Evolutionary conservation across 2,329 filamentous ascomycete species (phyloP), one percentile per base, ranked within the genome.

Genomic region (Botrytis cinerea): DNA sequence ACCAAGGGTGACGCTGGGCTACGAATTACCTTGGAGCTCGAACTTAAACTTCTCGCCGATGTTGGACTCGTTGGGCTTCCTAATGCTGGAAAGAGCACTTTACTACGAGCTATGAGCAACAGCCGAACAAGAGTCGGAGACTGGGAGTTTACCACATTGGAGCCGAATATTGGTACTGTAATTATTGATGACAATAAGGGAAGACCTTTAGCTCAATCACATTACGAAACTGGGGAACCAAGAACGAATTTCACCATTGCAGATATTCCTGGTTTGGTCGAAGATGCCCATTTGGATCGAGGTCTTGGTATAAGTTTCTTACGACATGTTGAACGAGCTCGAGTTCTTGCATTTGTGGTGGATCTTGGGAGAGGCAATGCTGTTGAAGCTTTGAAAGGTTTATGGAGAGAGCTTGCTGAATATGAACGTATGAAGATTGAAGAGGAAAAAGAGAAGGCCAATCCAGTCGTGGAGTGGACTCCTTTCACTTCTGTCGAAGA

Each of bases 101-200:
- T 99, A 1, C 87, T 98, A 25, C 91, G 96, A 28, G 91, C 95
- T 4, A 85, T 99, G 78, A 97, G 91, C 78, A 95, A 95, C 81
- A 97, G 93, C 81, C 91, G 94, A 74, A 93, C 96, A 2, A 89
- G 96, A 57, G 90, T 99, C 7, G 96, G 96, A 59, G 91, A 93
- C 81, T 99, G 96, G 96, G 95, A 94, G 16, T 99, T 99, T 82
- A 99, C 96, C 4, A 99, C 96, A 0, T 86, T 99, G 14, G 92
- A 95, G 78, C 96, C 96, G 4, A 98, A 97, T 78, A 97, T 99
- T 72, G 96, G 96, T 69, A 99, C 96, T 0, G 94, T 99, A 10
- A 92, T 98, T 22, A 88, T 99, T 18, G 96, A 99, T 82, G 89
- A 95, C 81, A 89, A 96, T 84, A 91, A 90, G 73, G 94, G 95